These are phyloP conservation scores for Aphanomyces stellatus DNA, from an alignment of 352 stramenopile species.

Conservation along the genomic window DNA sequence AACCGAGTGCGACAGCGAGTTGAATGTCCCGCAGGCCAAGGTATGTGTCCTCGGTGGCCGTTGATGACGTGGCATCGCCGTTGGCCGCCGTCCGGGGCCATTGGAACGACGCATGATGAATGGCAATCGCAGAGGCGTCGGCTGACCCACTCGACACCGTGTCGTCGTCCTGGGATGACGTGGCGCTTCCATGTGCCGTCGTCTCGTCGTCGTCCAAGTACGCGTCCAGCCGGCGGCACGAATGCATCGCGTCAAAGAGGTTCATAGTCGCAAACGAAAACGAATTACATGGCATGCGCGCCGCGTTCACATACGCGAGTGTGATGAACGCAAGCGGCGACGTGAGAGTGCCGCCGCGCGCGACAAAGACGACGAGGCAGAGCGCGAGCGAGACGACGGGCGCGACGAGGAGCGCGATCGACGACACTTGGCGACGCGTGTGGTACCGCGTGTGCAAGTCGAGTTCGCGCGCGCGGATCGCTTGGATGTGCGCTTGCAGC, in stretches of 20 bases:
- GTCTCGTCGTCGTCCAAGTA: slow-evolving; percentile 23
- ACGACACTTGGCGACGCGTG: slow-evolving; percentile 23
- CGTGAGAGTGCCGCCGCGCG: slow-evolving; percentile 43
- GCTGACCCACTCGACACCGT: neutral
- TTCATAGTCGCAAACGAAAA: slow-evolving; percentile 41
- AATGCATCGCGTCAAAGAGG: slow-evolving; percentile 35
- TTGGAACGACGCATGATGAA: neutral
- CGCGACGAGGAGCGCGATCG: neutral
- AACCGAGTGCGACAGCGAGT: neutral
- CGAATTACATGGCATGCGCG: slow-evolving; percentile 42
- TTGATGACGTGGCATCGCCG: neutral
- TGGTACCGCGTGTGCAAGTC: slow-evolving; percentile 40
- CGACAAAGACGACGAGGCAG: neutral
- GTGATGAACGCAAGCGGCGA: slow-evolving; percentile 42
- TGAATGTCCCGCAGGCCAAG: neutral
- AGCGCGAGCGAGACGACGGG: neutral
- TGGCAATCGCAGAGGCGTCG: neutral
- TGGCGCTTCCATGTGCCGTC: neutral
- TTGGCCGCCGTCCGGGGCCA: neutral
- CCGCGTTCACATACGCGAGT: slow-evolving; percentile 44
- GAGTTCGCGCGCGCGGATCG: slow-evolving; percentile 37
- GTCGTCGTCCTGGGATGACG: neutral
- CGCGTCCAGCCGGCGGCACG: slow-evolving; percentile 18
- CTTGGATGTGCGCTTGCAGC: slow-evolving; percentile 26
- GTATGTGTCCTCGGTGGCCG: neutral